phyloP scores from a whole-genome alignment of 805 yeast species.

The Pichia manshurica region DNA sequence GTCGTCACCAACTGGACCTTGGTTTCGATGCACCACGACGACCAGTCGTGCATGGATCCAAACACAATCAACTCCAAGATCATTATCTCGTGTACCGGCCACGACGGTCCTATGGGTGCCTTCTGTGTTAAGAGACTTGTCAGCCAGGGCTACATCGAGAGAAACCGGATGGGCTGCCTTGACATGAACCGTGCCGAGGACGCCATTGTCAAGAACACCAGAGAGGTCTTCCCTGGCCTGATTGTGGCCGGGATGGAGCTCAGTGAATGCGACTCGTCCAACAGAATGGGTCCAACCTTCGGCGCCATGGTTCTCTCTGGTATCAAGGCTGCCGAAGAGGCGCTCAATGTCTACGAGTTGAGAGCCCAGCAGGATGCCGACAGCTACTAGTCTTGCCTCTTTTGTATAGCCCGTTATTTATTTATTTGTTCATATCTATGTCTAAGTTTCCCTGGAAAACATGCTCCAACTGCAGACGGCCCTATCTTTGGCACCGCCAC shows the following conservation, averaged over 20 bases:
- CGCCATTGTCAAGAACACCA: constrained; percentile 62
- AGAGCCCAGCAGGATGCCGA: constrained; percentile 21
- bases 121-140: constrained; percentile 67
- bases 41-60: constrained; percentile 79
- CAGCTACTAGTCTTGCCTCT: not conserved
- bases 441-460: too few relatives aligned
- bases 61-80: constrained; percentile 64
- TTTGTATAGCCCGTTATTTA: too few relatives aligned
- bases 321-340: constrained; percentile 65
- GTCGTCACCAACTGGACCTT: constrained; percentile 82
- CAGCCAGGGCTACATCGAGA: constrained; percentile 39
- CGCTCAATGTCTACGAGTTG: constrained; percentile 27
- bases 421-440: too few relatives aligned
- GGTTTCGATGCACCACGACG: constrained; percentile 68
- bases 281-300: constrained; percentile 82
- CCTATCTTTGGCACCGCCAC: too few relatives aligned
- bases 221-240: constrained; percentile 60
- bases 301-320: constrained; percentile 80
- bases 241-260: constrained; percentile 74
- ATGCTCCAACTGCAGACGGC: too few relatives aligned
- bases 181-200: constrained; percentile 79
- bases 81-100: constrained; percentile 70
- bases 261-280: constrained; percentile 69
- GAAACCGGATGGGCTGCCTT: constrained; percentile 68
- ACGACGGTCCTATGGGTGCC: constrained; percentile 81